These are phyloP conservation scores for Claviceps arundinis DNA, from an alignment of 2,329 filamentous ascomycete genomes.

Conservation along the genomic window DNA sequence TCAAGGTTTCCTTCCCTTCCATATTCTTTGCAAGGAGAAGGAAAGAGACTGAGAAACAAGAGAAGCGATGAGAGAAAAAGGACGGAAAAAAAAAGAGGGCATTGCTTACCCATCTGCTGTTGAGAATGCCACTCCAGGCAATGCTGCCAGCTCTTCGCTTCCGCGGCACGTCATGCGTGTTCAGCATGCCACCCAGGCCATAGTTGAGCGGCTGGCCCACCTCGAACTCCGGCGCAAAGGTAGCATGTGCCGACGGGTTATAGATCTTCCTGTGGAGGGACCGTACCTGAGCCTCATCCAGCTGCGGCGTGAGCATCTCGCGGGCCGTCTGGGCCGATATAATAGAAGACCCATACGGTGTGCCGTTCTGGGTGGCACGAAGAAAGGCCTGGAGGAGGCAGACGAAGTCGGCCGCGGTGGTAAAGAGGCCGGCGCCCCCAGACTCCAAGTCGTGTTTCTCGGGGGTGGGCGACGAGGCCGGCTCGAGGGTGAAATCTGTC, in stretches of 20 bases:
- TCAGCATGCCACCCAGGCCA: conserved; percentile 26
- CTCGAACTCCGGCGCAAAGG: conserved; percentile 24
- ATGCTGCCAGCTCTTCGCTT: conserved; percentile 29
- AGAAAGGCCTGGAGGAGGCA: conserved; percentile 22
- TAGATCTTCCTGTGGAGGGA: conserved; percentile 11
- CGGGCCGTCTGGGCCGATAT: conserved; percentile 17
- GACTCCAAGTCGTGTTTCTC: conserved; percentile 23
- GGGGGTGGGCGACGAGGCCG: conserved; percentile 10
- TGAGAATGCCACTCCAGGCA: conserved; percentile 30
- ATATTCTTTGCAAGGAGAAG: neutral
- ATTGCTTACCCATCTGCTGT: conserved; percentile 27
- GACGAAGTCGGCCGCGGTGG: conserved; percentile 27
- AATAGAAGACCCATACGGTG: conserved; percentile 9
- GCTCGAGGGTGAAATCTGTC: conserved; percentile 8
- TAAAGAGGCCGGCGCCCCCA: conserved; percentile 30
- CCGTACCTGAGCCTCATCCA: conserved; percentile 17
- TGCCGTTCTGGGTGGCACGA: conserved; percentile 17
- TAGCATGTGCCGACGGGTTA: conserved; percentile 11
- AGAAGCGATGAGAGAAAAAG: neutral
- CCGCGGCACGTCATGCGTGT: conserved; percentile 23
- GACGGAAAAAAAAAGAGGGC: no score
- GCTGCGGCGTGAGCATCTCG: conserved; percentile 28
- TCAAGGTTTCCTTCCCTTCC: neutral
- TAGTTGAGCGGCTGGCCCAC: conserved; percentile 20
- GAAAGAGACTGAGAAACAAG: neutral